A percentile compares a stretch with the other conserved stretches of the same genome.
Evolutionary conservation across 73 alveolate species (phyloP).

Genomic region (Symbiodinium natans): DNA sequence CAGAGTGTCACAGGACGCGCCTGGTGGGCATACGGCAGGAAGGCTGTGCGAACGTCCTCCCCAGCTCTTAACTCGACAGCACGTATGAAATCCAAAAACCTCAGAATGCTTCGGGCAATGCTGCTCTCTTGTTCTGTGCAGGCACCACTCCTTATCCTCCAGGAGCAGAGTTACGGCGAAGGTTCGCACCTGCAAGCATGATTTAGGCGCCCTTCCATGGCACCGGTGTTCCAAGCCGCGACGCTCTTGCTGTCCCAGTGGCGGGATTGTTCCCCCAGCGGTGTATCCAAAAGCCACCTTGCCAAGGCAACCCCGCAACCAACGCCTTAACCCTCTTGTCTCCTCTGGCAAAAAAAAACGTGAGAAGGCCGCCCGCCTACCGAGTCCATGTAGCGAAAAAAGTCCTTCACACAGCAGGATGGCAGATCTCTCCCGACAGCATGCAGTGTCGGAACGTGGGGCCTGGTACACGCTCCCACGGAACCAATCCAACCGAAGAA

Average conservation of each 20-base stretch:
- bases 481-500: constrained; percentile 67
- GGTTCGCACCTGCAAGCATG: constrained; percentile 37
- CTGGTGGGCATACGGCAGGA: constrained; percentile 83
- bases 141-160: constrained; percentile 36
- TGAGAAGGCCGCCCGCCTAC: not conserved
- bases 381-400: constrained; percentile 79
- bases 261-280: constrained; percentile 85
- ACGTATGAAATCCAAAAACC: no score
- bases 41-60: constrained; percentile 47
- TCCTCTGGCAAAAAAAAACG: not conserved
- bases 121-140: not conserved
- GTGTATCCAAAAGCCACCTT: constrained; percentile 85
- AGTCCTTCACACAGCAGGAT: not conserved
- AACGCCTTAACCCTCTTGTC: no score
- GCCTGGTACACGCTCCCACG: constrained; percentile 69
- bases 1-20: not conserved
- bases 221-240: no score
- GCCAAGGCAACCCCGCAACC: not conserved
- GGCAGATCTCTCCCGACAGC: not conserved
- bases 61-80: no score
- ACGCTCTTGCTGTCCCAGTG: not conserved
- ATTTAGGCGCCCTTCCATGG: no score
- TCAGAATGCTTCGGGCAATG: no score
- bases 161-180: constrained; percentile 71
- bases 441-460: not conserved